Evolutionary conservation across 805 yeast species (phyloP).

Genomic region (Pichia ethanolica): DNA sequence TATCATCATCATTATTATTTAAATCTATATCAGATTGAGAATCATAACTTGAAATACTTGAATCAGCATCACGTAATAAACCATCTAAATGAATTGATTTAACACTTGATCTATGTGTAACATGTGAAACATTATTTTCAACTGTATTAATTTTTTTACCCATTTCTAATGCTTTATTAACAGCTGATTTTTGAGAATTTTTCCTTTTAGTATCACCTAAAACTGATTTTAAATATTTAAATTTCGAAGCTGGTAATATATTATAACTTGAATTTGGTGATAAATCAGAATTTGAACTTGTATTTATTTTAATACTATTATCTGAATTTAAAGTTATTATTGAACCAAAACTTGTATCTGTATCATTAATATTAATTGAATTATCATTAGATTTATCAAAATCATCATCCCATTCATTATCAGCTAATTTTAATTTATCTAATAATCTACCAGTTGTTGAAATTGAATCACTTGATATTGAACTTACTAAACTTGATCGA

Average conservation of each 20-base stretch:
- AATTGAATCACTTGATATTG: constrained; percentile 1
- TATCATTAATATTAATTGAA: neutral
- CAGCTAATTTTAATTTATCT: constrained; percentile 27
- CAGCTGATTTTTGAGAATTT: constrained; percentile 13
- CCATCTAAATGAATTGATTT: constrained; percentile 15
- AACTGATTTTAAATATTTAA: constrained; percentile 25
- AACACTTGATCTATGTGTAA: constrained; percentile 8
- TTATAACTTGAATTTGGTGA: neutral
- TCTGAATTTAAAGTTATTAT: neutral
- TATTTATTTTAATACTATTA: neutral
- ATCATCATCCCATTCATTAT: constrained; percentile 23
- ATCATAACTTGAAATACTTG: constrained; percentile 1
- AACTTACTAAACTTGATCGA: neutral
- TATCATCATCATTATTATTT: neutral
- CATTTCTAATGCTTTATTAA: constrained; percentile 18
- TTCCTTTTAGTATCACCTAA: constrained; percentile 12
- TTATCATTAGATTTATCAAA: neutral
- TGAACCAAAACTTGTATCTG: constrained; percentile 3
- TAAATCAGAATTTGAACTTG: neutral
- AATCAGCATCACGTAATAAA: constrained; percentile 6
- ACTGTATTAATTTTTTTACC: constrained; percentile 20
- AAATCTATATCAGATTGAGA: neutral
- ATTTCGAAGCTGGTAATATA: constrained; percentile 22
- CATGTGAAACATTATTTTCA: constrained; percentile 9
- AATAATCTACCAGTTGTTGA: constrained; percentile 27